Conservation (phyloP, 163 green algal genomes). For the Volvox carteri region DNA sequence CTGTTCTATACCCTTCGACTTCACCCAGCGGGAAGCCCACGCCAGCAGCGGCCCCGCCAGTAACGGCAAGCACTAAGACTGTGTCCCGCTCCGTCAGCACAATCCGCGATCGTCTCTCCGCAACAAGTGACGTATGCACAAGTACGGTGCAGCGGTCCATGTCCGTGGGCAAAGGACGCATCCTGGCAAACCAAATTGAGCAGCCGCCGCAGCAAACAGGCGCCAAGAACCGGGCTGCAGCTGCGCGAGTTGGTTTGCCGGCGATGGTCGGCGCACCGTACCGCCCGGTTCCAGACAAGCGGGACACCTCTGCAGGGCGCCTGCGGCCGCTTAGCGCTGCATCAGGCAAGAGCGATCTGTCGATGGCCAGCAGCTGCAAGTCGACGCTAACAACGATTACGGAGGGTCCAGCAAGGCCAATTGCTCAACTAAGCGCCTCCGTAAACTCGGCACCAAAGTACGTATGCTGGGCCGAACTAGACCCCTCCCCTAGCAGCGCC, state of each 20-base stretch:
- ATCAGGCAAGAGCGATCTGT: background rate
- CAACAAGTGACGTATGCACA: background rate
- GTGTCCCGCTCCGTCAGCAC: background rate
- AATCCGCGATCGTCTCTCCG: background rate
- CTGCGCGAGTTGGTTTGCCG: background rate
- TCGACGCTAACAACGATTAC: conserved; percentile 26
- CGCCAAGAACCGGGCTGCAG: background rate
- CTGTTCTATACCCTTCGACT: background rate
- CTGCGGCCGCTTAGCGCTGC: background rate
- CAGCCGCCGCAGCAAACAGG: background rate
- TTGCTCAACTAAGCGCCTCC: background rate
- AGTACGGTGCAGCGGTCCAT: conserved; percentile 34
- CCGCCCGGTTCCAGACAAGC: conserved; percentile 3
- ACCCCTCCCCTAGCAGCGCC: too few relatives aligned
- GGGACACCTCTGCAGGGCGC: conserved; percentile 4
- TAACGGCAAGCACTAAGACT: background rate
- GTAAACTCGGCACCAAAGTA: background rate
- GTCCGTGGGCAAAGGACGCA: conserved; percentile 39
- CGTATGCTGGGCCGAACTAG: too few relatives aligned
- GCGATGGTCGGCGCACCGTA: background rate
- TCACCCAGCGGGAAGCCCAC: background rate
- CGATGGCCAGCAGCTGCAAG: background rate
- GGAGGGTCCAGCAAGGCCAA: conserved; percentile 7
- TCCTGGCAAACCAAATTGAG: background rate
- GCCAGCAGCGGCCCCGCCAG: background rate